phyloP scores from a whole-genome alignment of 768 basidiomycete genomes.

The Pholiota microspora region DNA sequence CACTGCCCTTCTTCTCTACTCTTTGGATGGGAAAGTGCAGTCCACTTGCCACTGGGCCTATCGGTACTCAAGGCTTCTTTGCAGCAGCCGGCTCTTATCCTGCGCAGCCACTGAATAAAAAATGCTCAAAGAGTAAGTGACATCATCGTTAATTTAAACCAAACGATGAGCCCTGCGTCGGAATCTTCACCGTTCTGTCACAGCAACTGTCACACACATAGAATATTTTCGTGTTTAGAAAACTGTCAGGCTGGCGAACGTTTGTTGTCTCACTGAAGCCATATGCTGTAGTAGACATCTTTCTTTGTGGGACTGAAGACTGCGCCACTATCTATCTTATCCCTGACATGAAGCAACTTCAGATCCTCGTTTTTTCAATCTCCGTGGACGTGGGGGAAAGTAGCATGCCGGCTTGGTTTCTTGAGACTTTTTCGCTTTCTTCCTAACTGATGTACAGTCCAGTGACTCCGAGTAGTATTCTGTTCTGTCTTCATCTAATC shows the following conservation, averaged over 20 bases:
- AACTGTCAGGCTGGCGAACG: not conserved
- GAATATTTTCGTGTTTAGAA: not conserved
- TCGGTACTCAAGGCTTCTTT: not conserved
- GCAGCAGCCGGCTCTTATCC: not conserved
- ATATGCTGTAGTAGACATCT: not conserved
- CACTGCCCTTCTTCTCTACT: not conserved
- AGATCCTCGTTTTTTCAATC: not conserved
- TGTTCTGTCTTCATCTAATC: not conserved
- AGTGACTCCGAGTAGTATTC: not conserved
- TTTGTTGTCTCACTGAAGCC: not conserved
- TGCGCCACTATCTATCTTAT: not conserved
- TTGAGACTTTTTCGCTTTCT: not conserved
- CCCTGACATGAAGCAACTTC: not conserved
- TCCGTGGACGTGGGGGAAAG: not conserved
- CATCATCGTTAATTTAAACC: no score
- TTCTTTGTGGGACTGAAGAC: not conserved
- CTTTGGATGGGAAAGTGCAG: not conserved
- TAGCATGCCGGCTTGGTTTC: not conserved
- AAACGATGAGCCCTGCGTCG: not conserved
- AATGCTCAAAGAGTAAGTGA: no score
- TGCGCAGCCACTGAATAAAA: not conserved
- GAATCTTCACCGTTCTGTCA: not conserved
- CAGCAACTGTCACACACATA: not conserved
- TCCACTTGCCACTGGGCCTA: no score
- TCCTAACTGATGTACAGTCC: no score